Base-by-base conservation (phyloP, 495 filamentous ascomycete species). In the Astrocystis sublimbata region DNA sequence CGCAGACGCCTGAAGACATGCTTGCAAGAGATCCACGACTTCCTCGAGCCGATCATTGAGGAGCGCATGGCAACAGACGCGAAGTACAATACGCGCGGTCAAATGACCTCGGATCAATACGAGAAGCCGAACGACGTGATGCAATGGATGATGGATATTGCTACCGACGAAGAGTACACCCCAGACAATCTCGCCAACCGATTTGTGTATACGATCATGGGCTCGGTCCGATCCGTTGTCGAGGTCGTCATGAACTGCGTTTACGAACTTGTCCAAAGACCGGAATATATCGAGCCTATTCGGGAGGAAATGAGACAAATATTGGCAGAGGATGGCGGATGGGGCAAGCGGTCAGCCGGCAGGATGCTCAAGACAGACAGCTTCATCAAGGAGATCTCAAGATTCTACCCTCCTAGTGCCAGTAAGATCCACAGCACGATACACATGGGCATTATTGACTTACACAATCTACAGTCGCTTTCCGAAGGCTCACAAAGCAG, bases 111-210 rank as follows among this genome's bases (percentile, higher is more conserved):
- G n/a, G 28, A 51, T 33, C n/a, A 35, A 35, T 36, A 15, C 30
- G 49, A 52, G 49, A 24, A 52, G 31, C 49, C 19, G 17, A 52
- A 36, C 31, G 19, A 52, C 31, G 17, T 52, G 8, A 52, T 52
- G 30, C 17, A 52, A 36, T 23, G 31, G 31, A 36, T 52, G 30
- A 52, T 52, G 21, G 19, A 53, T 38, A 36, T 40, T 31, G 10
- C 33, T n/a, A 52, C 30, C 2, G 19, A 53, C 12, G 21, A 53
- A 15, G 33, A 53, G 50, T 38, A 26, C 19, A 26, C 33, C 1
- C 19, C 21, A 19, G 19, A 38, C n/a, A 53, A 38, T 8, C 49
- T 35, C 5, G 30, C 46, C 28, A 50, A 50, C 28, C 28, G 46
- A 6, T 35, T 52, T 35, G 17, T 33, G 21, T 33, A 52, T 23